Evolutionary conservation across 2,329 filamentous ascomycete species (phyloP), one percentile per base, ranked within the genome.

Genomic region (Sclerotinia borealis): DNA sequence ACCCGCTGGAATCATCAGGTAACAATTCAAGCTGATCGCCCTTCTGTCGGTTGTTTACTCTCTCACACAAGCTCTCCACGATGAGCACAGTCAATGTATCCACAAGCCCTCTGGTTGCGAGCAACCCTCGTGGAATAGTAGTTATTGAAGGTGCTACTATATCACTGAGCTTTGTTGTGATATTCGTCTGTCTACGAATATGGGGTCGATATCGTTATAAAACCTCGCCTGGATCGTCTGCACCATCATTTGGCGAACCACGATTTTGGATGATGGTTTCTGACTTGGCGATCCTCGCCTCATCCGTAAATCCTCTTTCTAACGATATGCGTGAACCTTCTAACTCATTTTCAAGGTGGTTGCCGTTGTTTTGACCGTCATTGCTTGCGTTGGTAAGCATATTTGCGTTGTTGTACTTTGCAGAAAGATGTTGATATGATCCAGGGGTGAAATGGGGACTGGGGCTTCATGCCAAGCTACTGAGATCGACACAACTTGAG

Each of bases 151-250:
- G 55, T 36, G 58, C 62, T 34, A 47, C 50, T 22, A 34, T 19
- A 6, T 45, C 56, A n/a, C 31, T 64, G 50, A 56, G 3, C 5
- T 49, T 65, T 25, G 64, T 64, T 13, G 47, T 48, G 15, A 58
- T 65, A n/a, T 37, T 65, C 31, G 64, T 65, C 43, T 56, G 36
- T 47, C 36, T 65, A 11, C 36, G 64, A 50, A 43, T 65, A 61
- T 65, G 64, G 64, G 64, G 61, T 41, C 64, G 64, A 19, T 65
- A 63, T 48, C 59, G 56, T 25, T 65, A 56, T 41, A 63, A 27
- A 10, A 37, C 11, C 41, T 51, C 36, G 3, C 45, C 56, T 45
- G 51, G 55, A 22, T 10, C 47, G 11, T 60, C 49, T 19, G 34
- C 48, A 25, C 19, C 58, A 39, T 36, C 51, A 29, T 50, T 64